Evolutionary conservation across 2,329 filamentous ascomycete genomes (phyloP).

Genomic region (Colletotrichum kahawae): DNA sequence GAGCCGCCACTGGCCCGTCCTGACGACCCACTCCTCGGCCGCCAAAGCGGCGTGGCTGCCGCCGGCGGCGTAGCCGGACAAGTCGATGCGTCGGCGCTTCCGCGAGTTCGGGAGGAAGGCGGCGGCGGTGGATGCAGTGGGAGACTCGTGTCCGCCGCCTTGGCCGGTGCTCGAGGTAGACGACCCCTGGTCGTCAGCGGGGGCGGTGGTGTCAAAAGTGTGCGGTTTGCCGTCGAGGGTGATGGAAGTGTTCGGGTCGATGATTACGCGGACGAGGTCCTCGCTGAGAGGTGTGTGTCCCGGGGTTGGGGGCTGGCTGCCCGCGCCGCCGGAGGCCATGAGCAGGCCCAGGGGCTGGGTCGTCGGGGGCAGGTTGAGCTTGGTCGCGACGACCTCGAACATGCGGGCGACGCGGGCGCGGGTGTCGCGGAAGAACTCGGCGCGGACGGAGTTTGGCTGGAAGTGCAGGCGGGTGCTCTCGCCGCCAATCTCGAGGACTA

Average conservation of each 20-base stretch:
- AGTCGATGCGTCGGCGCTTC: conserved; percentile 50
- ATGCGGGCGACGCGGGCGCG: conserved; percentile 74
- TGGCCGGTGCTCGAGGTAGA: conserved; percentile 36
- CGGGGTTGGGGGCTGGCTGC: conserved; percentile 67
- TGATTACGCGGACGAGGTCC: conserved; percentile 68
- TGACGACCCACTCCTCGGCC: conserved; percentile 65
- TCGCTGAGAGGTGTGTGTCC: conserved; percentile 74
- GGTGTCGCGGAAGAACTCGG: conserved; percentile 75
- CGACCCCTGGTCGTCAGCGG: conserved; percentile 26
- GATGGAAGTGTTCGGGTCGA: conserved; percentile 66
- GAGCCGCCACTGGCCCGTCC: conserved; percentile 74
- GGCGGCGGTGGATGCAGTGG: conserved; percentile 28
- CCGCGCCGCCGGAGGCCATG: conserved; percentile 68
- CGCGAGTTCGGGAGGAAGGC: conserved; percentile 39
- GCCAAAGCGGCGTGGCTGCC: conserved; percentile 24
- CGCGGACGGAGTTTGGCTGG: conserved; percentile 45
- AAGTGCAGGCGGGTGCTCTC: conserved; percentile 67
- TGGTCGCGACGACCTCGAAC: conserved; percentile 81
- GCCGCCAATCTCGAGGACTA: conserved; percentile 80
- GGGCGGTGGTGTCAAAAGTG: conserved; percentile 27
- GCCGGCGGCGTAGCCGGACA: conserved; percentile 20
- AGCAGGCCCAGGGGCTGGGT: conserved; percentile 68
- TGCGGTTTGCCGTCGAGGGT: conserved; percentile 61
- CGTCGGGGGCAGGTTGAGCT: conserved; percentile 71
- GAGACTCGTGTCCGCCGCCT: conserved; percentile 36